Evolutionary conservation across 2,329 filamentous ascomycete genomes (phyloP), one percentile per base, ranked within the genome.

Genomic region (Neodidymelliopsis sp.): DNA sequence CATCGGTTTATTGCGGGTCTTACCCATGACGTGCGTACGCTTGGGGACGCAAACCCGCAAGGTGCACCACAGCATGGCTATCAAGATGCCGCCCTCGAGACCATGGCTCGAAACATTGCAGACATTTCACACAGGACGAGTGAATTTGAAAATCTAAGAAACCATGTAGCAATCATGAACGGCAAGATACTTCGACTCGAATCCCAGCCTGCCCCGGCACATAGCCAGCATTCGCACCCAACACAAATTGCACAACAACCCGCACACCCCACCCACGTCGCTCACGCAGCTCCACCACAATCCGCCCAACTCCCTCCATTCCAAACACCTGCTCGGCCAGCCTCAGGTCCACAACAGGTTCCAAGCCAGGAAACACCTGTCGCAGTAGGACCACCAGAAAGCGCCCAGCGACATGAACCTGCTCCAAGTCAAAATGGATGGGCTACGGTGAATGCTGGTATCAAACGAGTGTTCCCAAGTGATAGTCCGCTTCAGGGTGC

Each of bases 131-230:
- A 68, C 35, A 77, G 77, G 58, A 72, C 73, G 7, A 75, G 73
- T 23, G 77, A 80, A 49, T 65, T 80, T 9, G 77, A 80, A 41
- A 72, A 66, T 4, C 52, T 81, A 34, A 77, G 74, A 53, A 68
- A 80, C 56, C 75, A 76, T 38, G 62, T 80, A 9, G 76, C 79
- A 38, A 73, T 80, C 10, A 66, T 81, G 63, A 78, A 77, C 62
- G 75, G 76, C 44, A 75, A 74, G 34, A 65, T 80, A 16, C 65
- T 70, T 40, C 65, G 67, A 9, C 54, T 76, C 23, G 49, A 53
- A 36, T 37, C 42, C 6, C 42, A 47, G 19, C n/a, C 49, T 15
- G 13, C 33, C 4, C 7, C 36, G 11, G 13, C 34, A 12, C 36
- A 37, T 31, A 38, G 27, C 20, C 42, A 23, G 16, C 48, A 41